Evolutionary conservation across 2,329 filamentous ascomycete species (phyloP).

Genomic region (Colletotrichum sp.): DNA sequence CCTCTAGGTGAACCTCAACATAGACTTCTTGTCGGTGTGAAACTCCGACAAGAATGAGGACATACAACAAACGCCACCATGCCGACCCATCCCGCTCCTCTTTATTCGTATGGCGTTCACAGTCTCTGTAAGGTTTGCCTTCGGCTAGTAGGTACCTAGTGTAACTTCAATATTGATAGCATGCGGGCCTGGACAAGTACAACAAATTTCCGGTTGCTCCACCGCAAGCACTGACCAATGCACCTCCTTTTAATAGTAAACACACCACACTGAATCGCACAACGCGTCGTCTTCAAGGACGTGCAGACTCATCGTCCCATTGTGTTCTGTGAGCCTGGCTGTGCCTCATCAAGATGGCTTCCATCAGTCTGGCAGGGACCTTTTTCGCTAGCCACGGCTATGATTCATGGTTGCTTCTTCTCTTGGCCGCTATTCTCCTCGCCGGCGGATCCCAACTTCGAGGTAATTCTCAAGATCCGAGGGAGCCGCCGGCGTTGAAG

Average conservation of each 20-base stretch:
- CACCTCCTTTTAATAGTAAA: background rate
- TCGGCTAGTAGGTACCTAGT: background rate
- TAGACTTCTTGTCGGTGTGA: background rate
- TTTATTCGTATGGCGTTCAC: background rate
- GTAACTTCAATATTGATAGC: background rate
- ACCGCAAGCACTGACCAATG: background rate
- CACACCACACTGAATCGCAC: background rate
- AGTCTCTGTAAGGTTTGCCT: background rate
- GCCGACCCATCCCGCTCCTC: background rate
- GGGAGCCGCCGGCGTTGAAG: conserved; percentile 47
- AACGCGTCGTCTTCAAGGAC: background rate
- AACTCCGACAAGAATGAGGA: background rate
- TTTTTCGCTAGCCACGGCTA: background rate
- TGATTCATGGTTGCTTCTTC: background rate
- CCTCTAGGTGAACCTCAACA: background rate
- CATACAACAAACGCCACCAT: background rate
- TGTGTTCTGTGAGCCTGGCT: background rate
- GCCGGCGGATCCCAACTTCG: background rate
- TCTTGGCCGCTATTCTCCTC: background rate
- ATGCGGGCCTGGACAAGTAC: background rate
- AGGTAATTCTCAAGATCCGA: conserved; percentile 25
- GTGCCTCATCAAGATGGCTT: background rate
- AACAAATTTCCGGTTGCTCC: background rate
- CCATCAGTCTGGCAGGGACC: background rate
- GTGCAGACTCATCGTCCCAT: background rate